Percentiles rank a stretch among this genome's conserved stretches.
Evolutionary conservation across 495 filamentous ascomycete species (phyloP).

Genomic region (Aspergillus leporis): DNA sequence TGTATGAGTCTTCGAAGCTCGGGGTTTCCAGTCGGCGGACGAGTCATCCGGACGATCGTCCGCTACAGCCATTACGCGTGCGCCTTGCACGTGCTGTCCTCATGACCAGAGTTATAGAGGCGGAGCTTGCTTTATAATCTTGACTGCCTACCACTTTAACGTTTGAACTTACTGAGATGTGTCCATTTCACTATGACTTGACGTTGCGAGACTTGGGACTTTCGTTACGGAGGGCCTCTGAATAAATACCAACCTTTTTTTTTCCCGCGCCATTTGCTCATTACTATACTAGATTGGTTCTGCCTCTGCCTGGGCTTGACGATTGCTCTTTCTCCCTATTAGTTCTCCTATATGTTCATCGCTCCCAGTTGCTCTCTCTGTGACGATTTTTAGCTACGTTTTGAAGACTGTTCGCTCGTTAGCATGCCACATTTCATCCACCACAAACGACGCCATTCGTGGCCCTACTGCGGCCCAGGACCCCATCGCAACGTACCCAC

Average conservation of each 20-base stretch:
- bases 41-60: constrained; percentile 9
- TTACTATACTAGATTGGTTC: not conserved
- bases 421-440: constrained; percentile 32
- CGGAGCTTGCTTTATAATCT: constrained; percentile 18
- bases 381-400: not conserved
- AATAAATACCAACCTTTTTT: constrained; percentile 7
- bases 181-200: constrained; percentile 11
- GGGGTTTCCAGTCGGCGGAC: not conserved
- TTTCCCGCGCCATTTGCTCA: not conserved
- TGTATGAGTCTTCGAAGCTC: constrained; percentile 5
- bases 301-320: constrained; percentile 9
- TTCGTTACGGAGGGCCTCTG: constrained; percentile 14
- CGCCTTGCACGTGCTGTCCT: constrained; percentile 23
- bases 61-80: constrained; percentile 18
- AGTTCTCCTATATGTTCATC: constrained; percentile 1
- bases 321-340: not conserved
- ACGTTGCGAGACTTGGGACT: constrained; percentile 7
- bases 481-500: constrained; percentile 11
- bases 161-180: constrained; percentile 11
- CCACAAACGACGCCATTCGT: constrained; percentile 42
- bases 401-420: not conserved
- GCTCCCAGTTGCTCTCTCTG: constrained; percentile 1
- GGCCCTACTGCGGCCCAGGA: constrained; percentile 39
- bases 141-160: not conserved
- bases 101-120: constrained; percentile 17